Conservation (phyloP, 1,284 basidiomycete genomes). For the Melampsora larici-populina region DNA sequence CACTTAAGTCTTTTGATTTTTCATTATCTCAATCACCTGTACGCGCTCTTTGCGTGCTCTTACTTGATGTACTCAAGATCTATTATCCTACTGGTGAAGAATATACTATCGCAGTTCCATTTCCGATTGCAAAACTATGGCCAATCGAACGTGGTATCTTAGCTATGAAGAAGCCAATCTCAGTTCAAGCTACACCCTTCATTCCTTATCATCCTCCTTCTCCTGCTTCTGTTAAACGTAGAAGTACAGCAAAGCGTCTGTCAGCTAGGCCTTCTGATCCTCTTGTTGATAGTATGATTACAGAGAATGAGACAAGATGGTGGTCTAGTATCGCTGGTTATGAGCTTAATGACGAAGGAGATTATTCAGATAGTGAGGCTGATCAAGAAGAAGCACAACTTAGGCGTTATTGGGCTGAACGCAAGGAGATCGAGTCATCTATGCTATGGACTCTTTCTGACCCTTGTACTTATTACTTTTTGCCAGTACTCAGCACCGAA, state of each 20-base stretch:
- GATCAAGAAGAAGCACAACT: conserved; percentile 36
- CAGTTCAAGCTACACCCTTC: conserved; percentile 33
- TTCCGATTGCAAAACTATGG: conserved; percentile 73
- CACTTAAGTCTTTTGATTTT: conserved; percentile 14
- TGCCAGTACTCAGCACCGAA: conserved; percentile 40
- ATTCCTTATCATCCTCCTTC: conserved; percentile 64
- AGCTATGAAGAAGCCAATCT: conserved; percentile 51
- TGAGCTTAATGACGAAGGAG: conserved; percentile 23
- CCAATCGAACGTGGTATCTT: conserved; percentile 70
- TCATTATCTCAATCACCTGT: conserved; percentile 45
- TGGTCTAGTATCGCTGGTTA: conserved; percentile 33
- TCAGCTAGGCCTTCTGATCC: conserved; percentile 71
- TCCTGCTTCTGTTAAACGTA: conserved; percentile 66
- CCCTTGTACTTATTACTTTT: conserved; percentile 40
- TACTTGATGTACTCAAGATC: conserved; percentile 70
- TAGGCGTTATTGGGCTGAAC: conserved; percentile 43
- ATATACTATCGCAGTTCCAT: conserved; percentile 75
- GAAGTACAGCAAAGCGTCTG: conserved; percentile 61
- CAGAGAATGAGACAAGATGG: conserved; percentile 36
- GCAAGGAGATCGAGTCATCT: conserved; percentile 34
- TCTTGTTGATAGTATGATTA: conserved; percentile 47
- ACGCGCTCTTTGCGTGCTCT: conserved; percentile 71
- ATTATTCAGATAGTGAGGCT: conserved; percentile 17
- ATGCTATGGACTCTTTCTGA: conserved; percentile 43
- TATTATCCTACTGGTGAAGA: conserved; percentile 71